phyloP scores from a whole-genome alignment of 1,139 yeast species.

The Protomyces inundatus region DNA sequence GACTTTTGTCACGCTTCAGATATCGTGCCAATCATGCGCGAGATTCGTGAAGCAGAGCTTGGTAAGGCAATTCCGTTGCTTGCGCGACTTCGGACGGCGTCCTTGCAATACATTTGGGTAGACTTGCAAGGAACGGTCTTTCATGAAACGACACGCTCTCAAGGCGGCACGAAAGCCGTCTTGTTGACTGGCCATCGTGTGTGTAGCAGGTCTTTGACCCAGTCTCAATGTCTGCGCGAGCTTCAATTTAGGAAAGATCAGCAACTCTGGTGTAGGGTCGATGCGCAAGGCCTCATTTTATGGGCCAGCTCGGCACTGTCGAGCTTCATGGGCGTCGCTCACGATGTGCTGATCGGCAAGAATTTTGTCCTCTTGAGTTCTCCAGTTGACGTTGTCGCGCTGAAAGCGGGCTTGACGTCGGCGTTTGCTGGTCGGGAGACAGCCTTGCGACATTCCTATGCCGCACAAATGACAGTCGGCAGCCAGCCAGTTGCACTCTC shows the following conservation, averaged over 20 bases:
- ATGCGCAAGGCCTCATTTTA: constrained; percentile 28
- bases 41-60: constrained; percentile 12
- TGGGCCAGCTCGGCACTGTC: constrained; percentile 9
- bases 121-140: constrained; percentile 25
- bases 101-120: constrained; percentile 25
- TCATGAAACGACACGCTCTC: constrained; percentile 1
- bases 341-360: constrained; percentile 19
- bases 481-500: not conserved
- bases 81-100: constrained; percentile 23
- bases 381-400: not conserved
- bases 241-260: constrained; percentile 9
- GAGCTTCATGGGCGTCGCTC: constrained; percentile 7
- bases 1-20: constrained; percentile 27
- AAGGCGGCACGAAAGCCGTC: constrained; percentile 8
- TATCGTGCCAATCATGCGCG: constrained; percentile 26
- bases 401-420: not conserved
- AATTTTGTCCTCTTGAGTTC: not conserved
- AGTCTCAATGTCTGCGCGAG: constrained; percentile 2
- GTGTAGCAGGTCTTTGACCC: not conserved
- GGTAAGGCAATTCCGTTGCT: constrained; percentile 18
- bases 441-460: not conserved
- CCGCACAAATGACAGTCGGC: not conserved
- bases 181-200: constrained; percentile 24
- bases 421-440: constrained; percentile 6
- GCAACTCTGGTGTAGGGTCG: constrained; percentile 27